Percentiles rank a stretch among this genome's conserved stretches.
Evolutionary conservation across 2,329 filamentous ascomycete genomes (phyloP).

Genomic region (Erysiphe neolycopersici): DNA sequence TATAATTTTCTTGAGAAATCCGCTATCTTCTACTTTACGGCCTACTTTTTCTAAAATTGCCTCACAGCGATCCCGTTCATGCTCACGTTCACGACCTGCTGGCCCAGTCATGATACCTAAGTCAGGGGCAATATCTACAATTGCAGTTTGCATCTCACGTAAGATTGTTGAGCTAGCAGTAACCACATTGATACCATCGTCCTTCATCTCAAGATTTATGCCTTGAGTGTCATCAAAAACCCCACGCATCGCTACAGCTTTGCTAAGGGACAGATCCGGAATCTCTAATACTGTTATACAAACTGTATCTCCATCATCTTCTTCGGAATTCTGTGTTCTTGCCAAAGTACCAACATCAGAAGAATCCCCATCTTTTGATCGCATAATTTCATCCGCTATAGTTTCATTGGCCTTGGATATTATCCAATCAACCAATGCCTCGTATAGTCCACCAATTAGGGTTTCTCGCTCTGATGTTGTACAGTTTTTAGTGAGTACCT

Average conservation of each 20-base stretch:
- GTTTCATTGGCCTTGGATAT: conserved; percentile 67
- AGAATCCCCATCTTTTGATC: conserved; percentile 36
- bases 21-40: conserved; percentile 53
- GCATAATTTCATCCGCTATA: conserved; percentile 49
- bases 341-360: conserved; percentile 32
- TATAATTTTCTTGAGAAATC: conserved; percentile 57
- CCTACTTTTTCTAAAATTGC: conserved; percentile 65
- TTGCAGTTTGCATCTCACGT: conserved; percentile 64
- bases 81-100: conserved; percentile 44
- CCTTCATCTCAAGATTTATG: conserved; percentile 93
- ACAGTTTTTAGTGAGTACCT: conserved; percentile 51
- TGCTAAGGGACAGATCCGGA: conserved; percentile 53
- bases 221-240: conserved; percentile 82
- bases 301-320: conserved; percentile 59
- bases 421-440: conserved; percentile 86
- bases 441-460: conserved; percentile 68
- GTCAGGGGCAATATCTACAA: conserved; percentile 51
- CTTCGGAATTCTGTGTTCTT: conserved; percentile 37
- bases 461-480: conserved; percentile 63
- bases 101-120: conserved; percentile 46
- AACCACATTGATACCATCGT: conserved; percentile 61
- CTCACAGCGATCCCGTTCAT: conserved; percentile 58
- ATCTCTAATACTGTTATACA: conserved; percentile 73
- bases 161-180: conserved; percentile 55
- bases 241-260: conserved; percentile 66